A percentile compares a stretch with the other conserved stretches of the same genome.
phyloP scores from a whole-genome alignment of 768 basidiomycete species.

The Tylopilus balloui region DNA sequence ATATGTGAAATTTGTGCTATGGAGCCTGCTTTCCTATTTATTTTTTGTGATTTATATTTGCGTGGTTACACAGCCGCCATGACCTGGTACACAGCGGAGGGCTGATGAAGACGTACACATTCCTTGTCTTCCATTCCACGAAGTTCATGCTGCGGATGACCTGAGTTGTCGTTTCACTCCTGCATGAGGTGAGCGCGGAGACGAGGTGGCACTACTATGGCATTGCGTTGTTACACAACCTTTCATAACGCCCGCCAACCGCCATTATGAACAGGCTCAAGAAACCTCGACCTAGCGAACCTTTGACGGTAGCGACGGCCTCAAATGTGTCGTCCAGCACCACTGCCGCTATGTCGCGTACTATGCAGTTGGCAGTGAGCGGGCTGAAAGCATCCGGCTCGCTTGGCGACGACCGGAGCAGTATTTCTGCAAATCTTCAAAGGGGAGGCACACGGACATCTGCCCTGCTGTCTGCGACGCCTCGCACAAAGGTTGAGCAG shows the following conservation, averaged over 20 bases:
- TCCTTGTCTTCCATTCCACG: slow-evolving; percentile 19
- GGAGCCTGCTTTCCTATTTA: no score
- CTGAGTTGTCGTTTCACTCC: not conserved
- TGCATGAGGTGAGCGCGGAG: slow-evolving; percentile 6
- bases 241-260: not conserved
- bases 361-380: slow-evolving; percentile 28
- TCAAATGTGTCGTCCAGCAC: not conserved
- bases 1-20: no score
- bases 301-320: not conserved
- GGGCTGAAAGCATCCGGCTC: slow-evolving; percentile 3
- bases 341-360: slow-evolving; percentile 21
- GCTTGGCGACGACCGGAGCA: not conserved
- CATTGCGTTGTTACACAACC: not conserved
- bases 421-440: slow-evolving; percentile 3
- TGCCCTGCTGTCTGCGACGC: slow-evolving; percentile 19
- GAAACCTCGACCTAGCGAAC: slow-evolving; percentile 17
- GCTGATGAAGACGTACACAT: slow-evolving; percentile 22
- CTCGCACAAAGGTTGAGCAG: slow-evolving; percentile 39
- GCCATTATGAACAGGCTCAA: slow-evolving; percentile 22
- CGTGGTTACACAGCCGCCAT: no score
- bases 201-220: not conserved
- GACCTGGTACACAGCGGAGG: slow-evolving; percentile 6
- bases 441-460: slow-evolving; percentile 14
- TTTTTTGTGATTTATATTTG: no score
- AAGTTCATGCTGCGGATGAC: not conserved